These are phyloP conservation scores for Ustilago shanxiensis DNA, from an alignment of 1,284 basidiomycete genomes.

Conservation along the genomic window DNA sequence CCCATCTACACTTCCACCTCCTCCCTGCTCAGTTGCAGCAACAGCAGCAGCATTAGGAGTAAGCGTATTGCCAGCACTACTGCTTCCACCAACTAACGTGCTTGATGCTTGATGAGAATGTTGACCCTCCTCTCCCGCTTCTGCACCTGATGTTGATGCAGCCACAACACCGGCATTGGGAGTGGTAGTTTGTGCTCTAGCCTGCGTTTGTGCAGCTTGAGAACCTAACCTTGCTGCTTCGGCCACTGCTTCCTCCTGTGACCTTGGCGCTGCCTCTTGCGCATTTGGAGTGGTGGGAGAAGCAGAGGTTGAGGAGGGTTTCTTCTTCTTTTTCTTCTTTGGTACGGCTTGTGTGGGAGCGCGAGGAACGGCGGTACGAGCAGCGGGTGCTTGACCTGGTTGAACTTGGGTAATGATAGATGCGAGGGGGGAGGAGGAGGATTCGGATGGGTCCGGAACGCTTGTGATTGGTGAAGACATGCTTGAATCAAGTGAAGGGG, in stretches of 20 bases:
- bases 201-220: slow-evolving; percentile 39
- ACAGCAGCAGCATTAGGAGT: background rate
- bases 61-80: slow-evolving; percentile 34
- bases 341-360: slow-evolving; percentile 22
- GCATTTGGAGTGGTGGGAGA: slow-evolving; percentile 14
- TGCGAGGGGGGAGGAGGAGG: slow-evolving; percentile 37
- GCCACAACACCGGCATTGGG: background rate
- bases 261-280: slow-evolving; percentile 19
- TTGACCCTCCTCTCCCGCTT: background rate
- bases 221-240: slow-evolving; percentile 36
- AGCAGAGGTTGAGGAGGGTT: slow-evolving; percentile 8
- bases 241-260: slow-evolving; percentile 39
- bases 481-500: background rate
- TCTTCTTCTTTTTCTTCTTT: slow-evolving; percentile 49
- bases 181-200: slow-evolving; percentile 18
- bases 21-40: background rate
- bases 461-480: slow-evolving; percentile 56
- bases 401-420: slow-evolving; percentile 63
- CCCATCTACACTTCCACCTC: background rate
- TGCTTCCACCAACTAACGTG: slow-evolving; percentile 34
- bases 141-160: background rate
- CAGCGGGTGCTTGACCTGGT: slow-evolving; percentile 41
- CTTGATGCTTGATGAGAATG: slow-evolving; percentile 47
- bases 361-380: slow-evolving; percentile 21
- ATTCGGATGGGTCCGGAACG: slow-evolving; percentile 55